These are phyloP conservation scores for Colletotrichum sidae DNA, from an alignment of 2,329 filamentous ascomycete species.

Conservation along the genomic window DNA sequence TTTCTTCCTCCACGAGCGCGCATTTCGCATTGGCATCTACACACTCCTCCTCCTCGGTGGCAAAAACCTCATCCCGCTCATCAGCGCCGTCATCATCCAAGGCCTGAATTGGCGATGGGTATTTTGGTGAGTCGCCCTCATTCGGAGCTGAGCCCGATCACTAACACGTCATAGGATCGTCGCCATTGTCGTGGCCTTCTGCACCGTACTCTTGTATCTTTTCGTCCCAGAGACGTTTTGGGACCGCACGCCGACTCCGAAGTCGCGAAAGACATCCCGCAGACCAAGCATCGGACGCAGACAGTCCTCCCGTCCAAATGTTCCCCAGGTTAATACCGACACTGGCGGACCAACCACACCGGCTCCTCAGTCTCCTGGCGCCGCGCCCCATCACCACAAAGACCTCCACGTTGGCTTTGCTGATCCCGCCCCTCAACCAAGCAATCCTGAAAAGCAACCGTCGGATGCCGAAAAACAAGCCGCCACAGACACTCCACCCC, in stretches of 20 bases:
- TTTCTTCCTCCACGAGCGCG: slow-evolving; percentile 93
- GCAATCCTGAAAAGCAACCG: slow-evolving; percentile 7
- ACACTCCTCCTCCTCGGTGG: slow-evolving; percentile 88
- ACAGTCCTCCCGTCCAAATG: slow-evolving; percentile 52
- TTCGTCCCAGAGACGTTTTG: slow-evolving; percentile 97
- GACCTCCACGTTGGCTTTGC: slow-evolving; percentile 49
- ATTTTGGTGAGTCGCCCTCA: slow-evolving; percentile 72
- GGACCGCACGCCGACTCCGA: slow-evolving; percentile 78
- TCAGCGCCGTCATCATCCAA: slow-evolving; percentile 87
- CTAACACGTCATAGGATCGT: slow-evolving; percentile 72
- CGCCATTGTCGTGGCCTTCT: slow-evolving; percentile 80
- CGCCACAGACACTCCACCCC: neutral
- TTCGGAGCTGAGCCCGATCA: too few species aligned
- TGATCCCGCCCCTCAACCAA: slow-evolving; percentile 17
- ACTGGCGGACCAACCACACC: neutral
- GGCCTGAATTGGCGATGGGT: slow-evolving; percentile 88
- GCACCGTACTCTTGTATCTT: slow-evolving; percentile 80
- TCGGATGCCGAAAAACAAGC: neutral
- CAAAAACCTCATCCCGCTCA: slow-evolving; percentile 89
- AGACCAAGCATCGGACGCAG: slow-evolving; percentile 61
- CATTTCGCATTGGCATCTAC: slow-evolving; percentile 93
- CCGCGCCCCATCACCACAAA: slow-evolving; percentile 40
- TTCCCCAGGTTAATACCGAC: slow-evolving; percentile 6
- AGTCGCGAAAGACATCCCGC: slow-evolving; percentile 50
- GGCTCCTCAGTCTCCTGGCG: neutral